Percentiles rank a stretch among this genome's conserved stretches.
phyloP scores from a whole-genome alignment of 2,329 filamentous ascomycete genomes.

The Bipolaris bicolor region DNA sequence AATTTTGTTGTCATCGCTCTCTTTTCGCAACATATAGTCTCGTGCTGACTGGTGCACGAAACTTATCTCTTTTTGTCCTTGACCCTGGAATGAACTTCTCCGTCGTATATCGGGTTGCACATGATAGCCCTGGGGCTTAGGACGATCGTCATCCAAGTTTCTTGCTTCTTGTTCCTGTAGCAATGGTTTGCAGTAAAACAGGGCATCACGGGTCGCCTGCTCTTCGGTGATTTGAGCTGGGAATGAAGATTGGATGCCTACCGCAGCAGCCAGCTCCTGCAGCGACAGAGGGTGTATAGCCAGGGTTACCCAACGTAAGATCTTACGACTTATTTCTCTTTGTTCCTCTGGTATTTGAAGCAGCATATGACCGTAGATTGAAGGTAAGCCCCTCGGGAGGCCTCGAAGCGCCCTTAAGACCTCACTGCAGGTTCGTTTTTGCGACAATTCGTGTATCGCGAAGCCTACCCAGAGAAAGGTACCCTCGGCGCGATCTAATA shows the following conservation, averaged over 20 bases:
- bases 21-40: constrained; percentile 33
- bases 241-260: background rate
- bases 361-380: constrained; percentile 38
- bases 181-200: constrained; percentile 20
- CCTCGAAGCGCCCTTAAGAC: constrained; percentile 17
- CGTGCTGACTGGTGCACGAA: constrained; percentile 41
- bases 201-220: background rate
- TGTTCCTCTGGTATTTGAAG: constrained; percentile 25
- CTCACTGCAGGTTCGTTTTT: constrained; percentile 15
- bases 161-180: constrained; percentile 27
- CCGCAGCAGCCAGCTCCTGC: background rate
- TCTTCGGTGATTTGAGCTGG: background rate
- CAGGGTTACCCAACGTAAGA: constrained; percentile 12
- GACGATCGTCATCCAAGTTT: too few species aligned
- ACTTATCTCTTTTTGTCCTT: constrained; percentile 30
- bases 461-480: constrained; percentile 47
- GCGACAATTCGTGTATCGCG: constrained; percentile 26
- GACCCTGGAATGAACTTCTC: too few species aligned
- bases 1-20: constrained; percentile 1
- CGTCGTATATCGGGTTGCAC: too few species aligned
- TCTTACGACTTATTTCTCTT: constrained; percentile 20
- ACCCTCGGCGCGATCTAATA: constrained; percentile 33
- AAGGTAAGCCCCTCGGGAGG: constrained; percentile 32
- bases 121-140: too few species aligned
- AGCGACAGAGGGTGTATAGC: background rate